Evolutionary conservation across 805 yeast species (phyloP).

Genomic region (Saccharomycopsis fibuligera): DNA sequence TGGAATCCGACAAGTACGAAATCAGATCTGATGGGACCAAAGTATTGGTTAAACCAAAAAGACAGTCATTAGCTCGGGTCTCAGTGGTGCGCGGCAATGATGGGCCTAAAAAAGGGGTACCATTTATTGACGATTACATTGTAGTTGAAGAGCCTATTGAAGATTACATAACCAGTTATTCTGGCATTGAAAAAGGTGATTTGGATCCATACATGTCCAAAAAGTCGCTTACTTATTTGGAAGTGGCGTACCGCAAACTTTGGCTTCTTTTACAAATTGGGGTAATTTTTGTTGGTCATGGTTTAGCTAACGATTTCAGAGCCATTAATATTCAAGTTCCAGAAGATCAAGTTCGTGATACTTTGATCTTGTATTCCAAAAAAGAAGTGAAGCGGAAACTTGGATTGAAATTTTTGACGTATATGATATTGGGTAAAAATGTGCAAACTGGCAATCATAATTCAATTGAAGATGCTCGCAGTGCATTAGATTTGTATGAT

Average conservation of each 20-base stretch:
- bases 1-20: conserved; percentile 74
- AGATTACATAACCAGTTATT: conserved; percentile 82
- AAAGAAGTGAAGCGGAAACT: conserved; percentile 70
- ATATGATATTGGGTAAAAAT: conserved; percentile 61
- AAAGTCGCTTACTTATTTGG: conserved; percentile 68
- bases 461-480: conserved; percentile 82
- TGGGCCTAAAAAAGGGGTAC: conserved; percentile 59
- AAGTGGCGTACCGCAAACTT: conserved; percentile 77
- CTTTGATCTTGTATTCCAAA: conserved; percentile 71
- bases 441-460: conserved; percentile 73
- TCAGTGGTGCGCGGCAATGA: conserved; percentile 75
- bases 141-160: conserved; percentile 63
- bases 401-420: conserved; percentile 81
- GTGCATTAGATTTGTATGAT: conserved; percentile 74
- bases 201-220: conserved; percentile 61
- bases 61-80: conserved; percentile 76
- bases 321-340: conserved; percentile 92
- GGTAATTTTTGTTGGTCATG: conserved; percentile 92
- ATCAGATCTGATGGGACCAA: conserved; percentile 67
- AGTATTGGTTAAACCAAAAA: conserved; percentile 65
- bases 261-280: conserved; percentile 90
- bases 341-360: conserved; percentile 76
- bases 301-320: conserved; percentile 83
- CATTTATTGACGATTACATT: conserved; percentile 91
- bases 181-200: conserved; percentile 94